Evolutionary conservation across 2,329 filamentous ascomycete genomes (phyloP).

Genomic region (Talaromyces rugulosus): DNA sequence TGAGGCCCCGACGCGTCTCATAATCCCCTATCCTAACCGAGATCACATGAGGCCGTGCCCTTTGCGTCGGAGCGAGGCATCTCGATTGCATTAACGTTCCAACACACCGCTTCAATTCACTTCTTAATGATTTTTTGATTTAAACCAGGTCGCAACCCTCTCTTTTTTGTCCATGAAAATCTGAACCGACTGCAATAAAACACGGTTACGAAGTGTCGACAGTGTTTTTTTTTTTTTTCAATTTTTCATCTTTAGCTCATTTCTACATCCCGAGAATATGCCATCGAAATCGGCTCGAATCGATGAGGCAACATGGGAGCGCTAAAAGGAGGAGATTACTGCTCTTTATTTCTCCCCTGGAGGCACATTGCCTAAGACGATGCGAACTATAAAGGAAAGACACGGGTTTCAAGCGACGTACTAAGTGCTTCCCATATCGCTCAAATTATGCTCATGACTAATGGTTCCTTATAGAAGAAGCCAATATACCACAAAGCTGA

Average conservation of each 20-base stretch:
- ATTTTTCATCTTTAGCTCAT: neutral
- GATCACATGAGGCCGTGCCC: too few relatives aligned
- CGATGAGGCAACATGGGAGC: neutral
- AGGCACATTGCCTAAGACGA: constrained; percentile 1
- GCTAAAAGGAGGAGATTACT: neutral
- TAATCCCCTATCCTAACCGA: too few relatives aligned
- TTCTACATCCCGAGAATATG: too few relatives aligned
- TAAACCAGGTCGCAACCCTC: too few relatives aligned
- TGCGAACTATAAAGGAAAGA: constrained; percentile 3
- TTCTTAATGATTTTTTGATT: too few relatives aligned
- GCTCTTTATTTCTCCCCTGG: constrained; percentile 1
- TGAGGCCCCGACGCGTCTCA: too few relatives aligned
- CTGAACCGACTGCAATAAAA: neutral
- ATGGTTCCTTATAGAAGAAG: neutral
- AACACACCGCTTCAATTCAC: too few relatives aligned
- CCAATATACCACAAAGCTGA: constrained; percentile 5
- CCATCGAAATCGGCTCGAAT: neutral
- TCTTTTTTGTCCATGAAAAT: too few relatives aligned
- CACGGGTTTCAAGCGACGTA: constrained; percentile 7
- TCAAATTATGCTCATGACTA: neutral
- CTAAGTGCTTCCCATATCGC: neutral
- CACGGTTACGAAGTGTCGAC: neutral
- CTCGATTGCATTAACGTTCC: too few relatives aligned
- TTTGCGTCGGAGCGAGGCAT: too few relatives aligned
- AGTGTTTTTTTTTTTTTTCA: neutral